Base-by-base conservation (phyloP, 2,329 filamentous ascomycete genomes). In the Thielaviopsis populi region DNA sequence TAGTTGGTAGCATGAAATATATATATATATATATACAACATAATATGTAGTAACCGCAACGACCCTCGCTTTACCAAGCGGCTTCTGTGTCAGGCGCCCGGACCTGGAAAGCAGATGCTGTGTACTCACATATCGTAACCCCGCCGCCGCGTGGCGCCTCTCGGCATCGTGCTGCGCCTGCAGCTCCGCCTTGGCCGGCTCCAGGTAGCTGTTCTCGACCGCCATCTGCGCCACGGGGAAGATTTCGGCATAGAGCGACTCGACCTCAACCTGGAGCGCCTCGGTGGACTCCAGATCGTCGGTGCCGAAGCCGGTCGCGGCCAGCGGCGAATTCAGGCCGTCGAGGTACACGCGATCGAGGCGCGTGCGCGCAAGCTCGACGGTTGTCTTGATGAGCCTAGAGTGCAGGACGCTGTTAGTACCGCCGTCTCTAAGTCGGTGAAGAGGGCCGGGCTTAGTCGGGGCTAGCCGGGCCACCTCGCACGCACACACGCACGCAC, bases 171-270 rank as follows among this genome's bases (percentile, higher is more conserved):
- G 77, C 63, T 73, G 76, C 1, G 74, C 71, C 6, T 77, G 72
- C 3, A 79, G 70, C 0, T 75, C 73, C 63, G 74, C 73, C 5
- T 82, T 73, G 1, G 85, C 82, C 0, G 86, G 85, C 66, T 83
- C 79, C 4, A 86, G 76, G 68, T 85, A 80, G 69, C 87, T 83
- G 68, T 86, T 81, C 68, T 88, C 84, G 0, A 85, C 78, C 0
- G 85, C 83, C 82, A 89, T 89, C 67, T 87, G 82, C 6, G 85
- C 81, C 1, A 89, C 83, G 0, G 85, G 82, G 0, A 86, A 74
- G 48, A 89, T 84, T 70, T 89, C 87, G 0, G 83, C 76, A 68
- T 87, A 85, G 2, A 89, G 75, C 3, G 84, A 87, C 68, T 88
- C 84, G 0, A 89, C 75, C 69, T 89, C 86, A 40, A 81, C 79